These are phyloP conservation scores for Ceratocystis papillata DNA, from an alignment of 2,329 filamentous ascomycete genomes.

Conservation along the genomic window DNA sequence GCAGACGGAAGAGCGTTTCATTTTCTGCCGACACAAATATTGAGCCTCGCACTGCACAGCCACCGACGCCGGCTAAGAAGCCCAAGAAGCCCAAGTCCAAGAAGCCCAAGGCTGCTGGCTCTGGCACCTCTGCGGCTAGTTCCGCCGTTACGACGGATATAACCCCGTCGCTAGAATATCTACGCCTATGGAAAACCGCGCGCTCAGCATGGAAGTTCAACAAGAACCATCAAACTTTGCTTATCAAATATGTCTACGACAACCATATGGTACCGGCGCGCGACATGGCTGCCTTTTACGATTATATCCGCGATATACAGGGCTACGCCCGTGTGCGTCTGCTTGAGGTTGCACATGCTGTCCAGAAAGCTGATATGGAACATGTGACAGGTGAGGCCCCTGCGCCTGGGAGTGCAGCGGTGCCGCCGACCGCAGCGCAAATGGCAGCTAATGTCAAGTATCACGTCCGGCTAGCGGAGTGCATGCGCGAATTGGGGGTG, in stretches of 20 bases:
- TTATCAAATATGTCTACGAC: constrained; percentile 74
- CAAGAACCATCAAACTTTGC: constrained; percentile 77
- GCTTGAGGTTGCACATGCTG: constrained; percentile 51
- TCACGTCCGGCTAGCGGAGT: constrained; percentile 43
- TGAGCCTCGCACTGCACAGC: constrained; percentile 29
- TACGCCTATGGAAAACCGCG: constrained; percentile 61
- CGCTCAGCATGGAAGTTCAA: constrained; percentile 84
- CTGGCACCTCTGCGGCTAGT: constrained; percentile 26
- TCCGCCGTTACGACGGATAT: constrained; percentile 37
- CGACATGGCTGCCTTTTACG: constrained; percentile 58
- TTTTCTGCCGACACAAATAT: constrained; percentile 37
- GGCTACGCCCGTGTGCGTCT: constrained; percentile 62
- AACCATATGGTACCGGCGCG: constrained; percentile 57
- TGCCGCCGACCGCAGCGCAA: constrained; percentile 23
- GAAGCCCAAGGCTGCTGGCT: constrained; percentile 34
- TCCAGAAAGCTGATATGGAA: constrained; percentile 48
- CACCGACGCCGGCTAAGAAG: constrained; percentile 29
- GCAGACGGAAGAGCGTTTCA: constrained; percentile 39
- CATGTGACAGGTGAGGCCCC: constrained; percentile 38
- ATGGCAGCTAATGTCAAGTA: constrained; percentile 37
- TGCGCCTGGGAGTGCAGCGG: not conserved
- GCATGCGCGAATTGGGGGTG: constrained; percentile 36
- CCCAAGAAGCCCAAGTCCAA: constrained; percentile 33
- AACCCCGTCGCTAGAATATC: constrained; percentile 61
- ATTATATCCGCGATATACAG: constrained; percentile 70